Evolutionary conservation across 139 green algal species (phyloP).

Genomic region (Closterium sp.): DNA sequence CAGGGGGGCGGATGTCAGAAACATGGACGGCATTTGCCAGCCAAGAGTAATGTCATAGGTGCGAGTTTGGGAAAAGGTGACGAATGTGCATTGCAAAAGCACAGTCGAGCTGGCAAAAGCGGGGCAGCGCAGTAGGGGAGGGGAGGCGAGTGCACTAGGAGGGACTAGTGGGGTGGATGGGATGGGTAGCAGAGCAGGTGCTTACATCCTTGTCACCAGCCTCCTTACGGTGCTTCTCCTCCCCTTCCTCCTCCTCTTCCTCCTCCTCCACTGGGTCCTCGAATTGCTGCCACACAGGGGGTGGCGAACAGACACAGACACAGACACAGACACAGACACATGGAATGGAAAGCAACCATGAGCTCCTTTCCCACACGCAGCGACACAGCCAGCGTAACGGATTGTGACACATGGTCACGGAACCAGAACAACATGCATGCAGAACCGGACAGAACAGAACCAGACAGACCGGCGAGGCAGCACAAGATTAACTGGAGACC

Average conservation of each 20-base stretch:
- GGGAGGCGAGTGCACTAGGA: not conserved
- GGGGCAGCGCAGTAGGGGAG: not conserved
- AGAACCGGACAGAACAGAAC: too few relatives aligned
- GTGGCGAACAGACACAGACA: not conserved
- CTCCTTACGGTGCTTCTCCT: slow-evolving; percentile 50
- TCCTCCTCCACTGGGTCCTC: slow-evolving; percentile 21
- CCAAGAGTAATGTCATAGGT: not conserved
- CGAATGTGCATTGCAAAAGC: not conserved
- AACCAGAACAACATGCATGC: too few relatives aligned
- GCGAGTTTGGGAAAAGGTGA: not conserved
- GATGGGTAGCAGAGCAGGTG: too few relatives aligned
- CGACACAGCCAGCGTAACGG: too few relatives aligned
- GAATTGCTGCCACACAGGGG: slow-evolving; percentile 11
- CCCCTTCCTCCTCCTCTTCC: slow-evolving; percentile 23
- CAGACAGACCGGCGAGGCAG: not conserved
- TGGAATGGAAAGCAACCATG: too few relatives aligned
- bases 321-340: too few relatives aligned
- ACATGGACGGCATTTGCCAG: too few relatives aligned
- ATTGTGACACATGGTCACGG: too few relatives aligned
- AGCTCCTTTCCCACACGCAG: too few relatives aligned
- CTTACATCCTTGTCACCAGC: slow-evolving; percentile 21
- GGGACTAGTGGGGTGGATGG: not conserved
- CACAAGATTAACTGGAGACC: not conserved
- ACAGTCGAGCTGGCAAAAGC: not conserved
- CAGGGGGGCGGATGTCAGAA: too few relatives aligned